phyloP scores from a whole-genome alignment of 2,329 filamentous ascomycete genomes.

The Cylindrodendrum hubeiense region DNA sequence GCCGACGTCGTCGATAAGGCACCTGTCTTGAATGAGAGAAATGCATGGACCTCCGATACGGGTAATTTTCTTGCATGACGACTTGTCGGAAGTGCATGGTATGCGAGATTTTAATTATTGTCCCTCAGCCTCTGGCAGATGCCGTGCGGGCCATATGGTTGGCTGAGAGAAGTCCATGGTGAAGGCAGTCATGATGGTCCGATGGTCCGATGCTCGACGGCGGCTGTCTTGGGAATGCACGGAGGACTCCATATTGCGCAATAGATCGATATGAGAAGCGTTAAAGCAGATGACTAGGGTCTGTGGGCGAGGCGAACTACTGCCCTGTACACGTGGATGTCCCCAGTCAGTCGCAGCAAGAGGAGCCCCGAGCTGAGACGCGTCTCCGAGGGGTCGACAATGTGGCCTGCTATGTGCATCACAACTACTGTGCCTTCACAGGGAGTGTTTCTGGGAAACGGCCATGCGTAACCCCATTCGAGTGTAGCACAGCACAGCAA shows the following conservation, averaged over 20 bases:
- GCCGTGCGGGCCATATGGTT: neutral
- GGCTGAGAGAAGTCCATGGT: neutral
- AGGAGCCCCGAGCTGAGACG: neutral
- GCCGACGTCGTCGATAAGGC: neutral
- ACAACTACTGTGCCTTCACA: neutral
- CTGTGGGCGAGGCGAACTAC: constrained; percentile 20
- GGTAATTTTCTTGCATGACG: neutral
- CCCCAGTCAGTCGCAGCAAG: neutral
- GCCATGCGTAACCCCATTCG: neutral
- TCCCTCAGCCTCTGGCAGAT: neutral
- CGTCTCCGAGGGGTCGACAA: neutral
- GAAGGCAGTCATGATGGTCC: neutral
- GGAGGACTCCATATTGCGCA: no score
- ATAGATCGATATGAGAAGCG: neutral
- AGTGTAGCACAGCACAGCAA: no score
- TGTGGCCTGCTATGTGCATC: neutral
- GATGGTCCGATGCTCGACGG: neutral
- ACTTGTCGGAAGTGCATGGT: neutral
- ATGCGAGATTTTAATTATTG: neutral
- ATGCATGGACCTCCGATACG: neutral
- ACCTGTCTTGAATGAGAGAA: neutral
- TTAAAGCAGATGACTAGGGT: neutral
- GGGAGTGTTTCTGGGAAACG: neutral
- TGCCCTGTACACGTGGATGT: constrained; percentile 19
- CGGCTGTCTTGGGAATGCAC: neutral